These are phyloP conservation scores for Malassezia pachydermatis DNA, from an alignment of 1,284 basidiomycete genomes.

Conservation along the genomic window DNA sequence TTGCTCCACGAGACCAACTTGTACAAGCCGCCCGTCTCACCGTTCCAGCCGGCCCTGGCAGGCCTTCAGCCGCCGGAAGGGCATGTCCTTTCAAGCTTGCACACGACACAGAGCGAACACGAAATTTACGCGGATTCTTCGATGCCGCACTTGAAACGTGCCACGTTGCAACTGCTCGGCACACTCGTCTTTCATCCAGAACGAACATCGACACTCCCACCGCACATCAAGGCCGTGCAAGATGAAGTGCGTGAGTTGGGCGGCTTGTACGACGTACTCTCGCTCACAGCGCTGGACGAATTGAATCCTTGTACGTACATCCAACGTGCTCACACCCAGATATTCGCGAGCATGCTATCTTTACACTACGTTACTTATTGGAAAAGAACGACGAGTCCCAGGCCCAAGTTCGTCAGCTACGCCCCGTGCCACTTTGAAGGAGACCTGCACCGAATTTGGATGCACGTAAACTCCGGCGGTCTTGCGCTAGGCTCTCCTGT, in stretches of 20 bases:
- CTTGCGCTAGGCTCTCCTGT: slow-evolving; percentile 9
- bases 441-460: slow-evolving; percentile 17
- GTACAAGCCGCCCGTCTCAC: slow-evolving; percentile 10
- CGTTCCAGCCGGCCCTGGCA: not conserved
- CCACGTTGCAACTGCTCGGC: slow-evolving; percentile 11
- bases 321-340: slow-evolving; percentile 18
- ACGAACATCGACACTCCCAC: not conserved
- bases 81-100: not conserved
- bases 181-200: slow-evolving; percentile 4
- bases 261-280: slow-evolving; percentile 36
- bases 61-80: not conserved
- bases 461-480: slow-evolving; percentile 16
- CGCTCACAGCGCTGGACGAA: slow-evolving; percentile 39
- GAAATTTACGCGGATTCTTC: too few species aligned
- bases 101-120: not conserved
- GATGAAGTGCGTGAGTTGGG: slow-evolving; percentile 30
- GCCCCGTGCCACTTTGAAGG: slow-evolving; percentile 17
- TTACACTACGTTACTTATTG: slow-evolving; percentile 36
- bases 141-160: slow-evolving; percentile 12
- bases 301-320: slow-evolving; percentile 31
- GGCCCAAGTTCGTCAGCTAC: slow-evolving; percentile 22
- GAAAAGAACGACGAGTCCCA: slow-evolving; percentile 33
- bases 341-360: slow-evolving; percentile 43
- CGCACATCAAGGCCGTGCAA: slow-evolving; percentile 21
- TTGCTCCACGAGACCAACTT: slow-evolving; percentile 4